These are phyloP conservation scores for Cyberlindnera americana DNA, from an alignment of 805 yeast genomes.

Conservation along the genomic window DNA sequence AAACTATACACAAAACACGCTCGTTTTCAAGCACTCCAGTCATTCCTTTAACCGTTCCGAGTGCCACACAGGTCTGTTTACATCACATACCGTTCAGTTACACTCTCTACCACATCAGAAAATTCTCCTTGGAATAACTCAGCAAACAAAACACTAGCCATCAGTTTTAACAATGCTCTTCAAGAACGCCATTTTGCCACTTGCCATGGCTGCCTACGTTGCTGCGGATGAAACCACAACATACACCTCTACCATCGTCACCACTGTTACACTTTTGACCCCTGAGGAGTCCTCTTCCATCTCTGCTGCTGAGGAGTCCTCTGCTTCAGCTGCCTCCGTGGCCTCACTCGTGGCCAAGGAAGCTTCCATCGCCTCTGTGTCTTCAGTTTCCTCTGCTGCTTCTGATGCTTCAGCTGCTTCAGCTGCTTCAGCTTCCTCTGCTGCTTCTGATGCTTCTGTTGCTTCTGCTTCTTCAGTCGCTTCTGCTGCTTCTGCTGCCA, in stretches of 20 bases:
- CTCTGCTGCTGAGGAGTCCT: constrained; percentile 15
- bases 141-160: not conserved
- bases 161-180: constrained; percentile 20
- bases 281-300: constrained; percentile 26
- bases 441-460: constrained; percentile 18
- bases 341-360: constrained; percentile 22
- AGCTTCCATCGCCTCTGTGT: constrained; percentile 23
- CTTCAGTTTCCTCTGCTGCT: too few relatives aligned
- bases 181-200: constrained; percentile 19
- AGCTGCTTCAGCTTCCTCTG: constrained; percentile 18
- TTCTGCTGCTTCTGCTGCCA: constrained; percentile 18
- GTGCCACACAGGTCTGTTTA: constrained; percentile 17
- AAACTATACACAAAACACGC: not conserved
- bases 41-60: constrained; percentile 30
- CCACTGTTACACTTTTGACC: constrained; percentile 29
- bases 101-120: too few relatives aligned
- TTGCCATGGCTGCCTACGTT: constrained; percentile 30
- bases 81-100: not conserved
- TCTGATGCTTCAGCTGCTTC: constrained; percentile 20
- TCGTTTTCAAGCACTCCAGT: constrained; percentile 27
- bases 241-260: constrained; percentile 37
- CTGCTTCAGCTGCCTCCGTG: constrained; percentile 16
- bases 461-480: constrained; percentile 19
- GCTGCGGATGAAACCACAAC: constrained; percentile 34
- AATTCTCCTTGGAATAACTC: too few relatives aligned